Conservation (phyloP, 2,329 filamentous ascomycete genomes). For the Trichoderma asperellum region DNA sequence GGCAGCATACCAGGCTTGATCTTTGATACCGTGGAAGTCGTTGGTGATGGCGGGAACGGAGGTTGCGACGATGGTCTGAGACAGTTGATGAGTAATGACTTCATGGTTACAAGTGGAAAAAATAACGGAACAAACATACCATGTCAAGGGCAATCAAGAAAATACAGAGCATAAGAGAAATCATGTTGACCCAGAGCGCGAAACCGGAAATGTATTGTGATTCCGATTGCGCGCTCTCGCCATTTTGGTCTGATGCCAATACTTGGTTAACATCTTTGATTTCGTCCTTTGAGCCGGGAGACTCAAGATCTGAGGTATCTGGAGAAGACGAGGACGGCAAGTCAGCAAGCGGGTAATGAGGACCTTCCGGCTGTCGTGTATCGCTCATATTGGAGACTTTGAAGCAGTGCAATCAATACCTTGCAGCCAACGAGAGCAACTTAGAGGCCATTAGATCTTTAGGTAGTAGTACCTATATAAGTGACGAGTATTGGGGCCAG, state of each 20-base stretch:
- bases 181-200: conserved; percentile 39
- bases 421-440: not conserved
- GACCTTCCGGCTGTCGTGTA: not conserved
- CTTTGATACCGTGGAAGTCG: conserved; percentile 48
- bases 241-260: not conserved
- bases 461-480: not conserved
- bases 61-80: conserved; percentile 53
- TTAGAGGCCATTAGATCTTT: not conserved
- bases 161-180: conserved; percentile 46
- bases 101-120: not conserved
- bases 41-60: conserved; percentile 56
- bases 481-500: not conserved
- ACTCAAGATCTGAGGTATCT: not conserved
- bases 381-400: not conserved
- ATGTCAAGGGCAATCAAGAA: conserved; percentile 50
- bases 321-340: not conserved
- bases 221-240: not conserved
- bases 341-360: not conserved
- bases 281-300: not conserved
- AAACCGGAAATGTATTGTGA: not conserved
- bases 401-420: not conserved
- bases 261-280: not conserved
- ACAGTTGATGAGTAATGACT: not conserved
- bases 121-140: conserved; percentile 24
- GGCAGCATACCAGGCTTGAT: conserved; percentile 59